Percentiles rank a stretch among this genome's conserved stretches.
phyloP scores from a whole-genome alignment of 805 yeast species.

The Starmerella bombicola region DNA sequence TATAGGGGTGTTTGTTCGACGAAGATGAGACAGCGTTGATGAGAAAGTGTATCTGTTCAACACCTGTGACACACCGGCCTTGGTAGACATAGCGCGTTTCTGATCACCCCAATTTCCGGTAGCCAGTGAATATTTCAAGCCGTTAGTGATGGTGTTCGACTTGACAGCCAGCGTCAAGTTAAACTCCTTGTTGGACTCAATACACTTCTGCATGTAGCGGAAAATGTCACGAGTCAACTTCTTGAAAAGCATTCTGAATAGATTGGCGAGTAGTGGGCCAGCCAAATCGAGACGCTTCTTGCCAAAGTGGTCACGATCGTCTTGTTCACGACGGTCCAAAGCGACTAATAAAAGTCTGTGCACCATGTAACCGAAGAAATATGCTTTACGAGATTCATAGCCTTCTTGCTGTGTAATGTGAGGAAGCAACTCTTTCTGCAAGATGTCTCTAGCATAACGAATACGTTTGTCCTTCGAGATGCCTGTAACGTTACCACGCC shows the following conservation, averaged over 20 bases:
- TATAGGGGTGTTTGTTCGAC: slow-evolving; percentile 98
- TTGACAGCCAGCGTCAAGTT: slow-evolving; percentile 93
- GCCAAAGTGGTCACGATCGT: slow-evolving; percentile 99
- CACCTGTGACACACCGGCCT: slow-evolving; percentile 99
- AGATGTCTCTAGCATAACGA: slow-evolving; percentile 91
- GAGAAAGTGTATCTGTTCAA: slow-evolving; percentile 95
- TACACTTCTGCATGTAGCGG: slow-evolving; percentile 97
- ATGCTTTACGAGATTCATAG: slow-evolving; percentile 91
- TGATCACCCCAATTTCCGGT: slow-evolving; percentile 99
- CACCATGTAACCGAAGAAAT: slow-evolving; percentile 94
- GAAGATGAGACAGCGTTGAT: slow-evolving; percentile 94
- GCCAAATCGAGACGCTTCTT: slow-evolving; percentile 96
- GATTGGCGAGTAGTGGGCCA: slow-evolving; percentile 90
- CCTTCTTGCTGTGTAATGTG: slow-evolving; percentile 97
- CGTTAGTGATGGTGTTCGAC: slow-evolving; percentile 93
- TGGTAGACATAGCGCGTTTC: slow-evolving; percentile 95
- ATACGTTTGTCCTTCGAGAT: slow-evolving; percentile 95
- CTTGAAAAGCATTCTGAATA: slow-evolving; percentile 87
- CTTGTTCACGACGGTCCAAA: slow-evolving; percentile 92
- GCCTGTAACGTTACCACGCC: slow-evolving; percentile 96
- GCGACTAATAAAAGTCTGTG: slow-evolving; percentile 91
- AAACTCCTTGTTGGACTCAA: slow-evolving; percentile 94
- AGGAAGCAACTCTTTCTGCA: slow-evolving; percentile 91
- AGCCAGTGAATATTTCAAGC: slow-evolving; percentile 92
- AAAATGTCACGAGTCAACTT: slow-evolving; percentile 93